These are phyloP conservation scores for Dendrostoma leiphaemia DNA, from an alignment of 2,329 filamentous ascomycete genomes.

Conservation along the genomic window DNA sequence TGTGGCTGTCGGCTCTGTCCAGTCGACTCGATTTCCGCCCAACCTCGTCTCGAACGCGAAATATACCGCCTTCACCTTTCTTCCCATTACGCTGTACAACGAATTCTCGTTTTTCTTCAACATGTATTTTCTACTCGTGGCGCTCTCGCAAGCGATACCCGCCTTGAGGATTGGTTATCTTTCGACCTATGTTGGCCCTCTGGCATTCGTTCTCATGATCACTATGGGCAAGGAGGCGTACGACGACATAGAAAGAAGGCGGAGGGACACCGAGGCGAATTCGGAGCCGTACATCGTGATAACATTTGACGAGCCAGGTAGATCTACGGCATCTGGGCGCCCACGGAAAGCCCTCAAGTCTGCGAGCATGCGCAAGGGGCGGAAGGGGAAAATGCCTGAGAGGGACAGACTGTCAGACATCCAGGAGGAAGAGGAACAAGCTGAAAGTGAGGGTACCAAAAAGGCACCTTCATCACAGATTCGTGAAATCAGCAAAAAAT, in stretches of 20 bases:
- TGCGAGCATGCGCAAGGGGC: conserved; percentile 35
- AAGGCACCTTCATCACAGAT: conserved; percentile 47
- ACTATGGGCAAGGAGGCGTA: conserved; percentile 94
- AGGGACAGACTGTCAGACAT: conserved; percentile 60
- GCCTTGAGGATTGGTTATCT: conserved; percentile 89
- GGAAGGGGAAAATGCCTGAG: conserved; percentile 33
- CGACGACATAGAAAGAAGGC: conserved; percentile 84
- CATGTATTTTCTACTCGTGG: conserved; percentile 96
- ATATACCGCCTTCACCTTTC: conserved; percentile 92
- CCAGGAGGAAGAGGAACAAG: conserved; percentile 64
- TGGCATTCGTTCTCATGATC: conserved; percentile 88
- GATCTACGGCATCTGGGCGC: conserved; percentile 30
- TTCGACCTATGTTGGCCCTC: conserved; percentile 87
- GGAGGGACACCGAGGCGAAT: conserved; percentile 90
- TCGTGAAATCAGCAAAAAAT: conserved; percentile 73
- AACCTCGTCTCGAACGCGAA: conserved; percentile 97
- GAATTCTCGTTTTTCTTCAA: conserved; percentile 99
- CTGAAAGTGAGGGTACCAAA: conserved; percentile 39
- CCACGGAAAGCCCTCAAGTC: conserved; percentile 48
- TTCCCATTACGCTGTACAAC: conserved; percentile 93
- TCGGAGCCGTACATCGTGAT: conserved; percentile 83
- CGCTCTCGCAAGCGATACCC: conserved; percentile 88
- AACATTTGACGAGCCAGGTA: conserved; percentile 60
- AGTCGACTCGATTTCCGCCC: conserved; percentile 75
- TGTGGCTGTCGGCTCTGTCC: conserved; percentile 72